Evolutionary conservation across 108 stramenopile genomes (phyloP).

Genomic region (Epipyxis sp.): DNA sequence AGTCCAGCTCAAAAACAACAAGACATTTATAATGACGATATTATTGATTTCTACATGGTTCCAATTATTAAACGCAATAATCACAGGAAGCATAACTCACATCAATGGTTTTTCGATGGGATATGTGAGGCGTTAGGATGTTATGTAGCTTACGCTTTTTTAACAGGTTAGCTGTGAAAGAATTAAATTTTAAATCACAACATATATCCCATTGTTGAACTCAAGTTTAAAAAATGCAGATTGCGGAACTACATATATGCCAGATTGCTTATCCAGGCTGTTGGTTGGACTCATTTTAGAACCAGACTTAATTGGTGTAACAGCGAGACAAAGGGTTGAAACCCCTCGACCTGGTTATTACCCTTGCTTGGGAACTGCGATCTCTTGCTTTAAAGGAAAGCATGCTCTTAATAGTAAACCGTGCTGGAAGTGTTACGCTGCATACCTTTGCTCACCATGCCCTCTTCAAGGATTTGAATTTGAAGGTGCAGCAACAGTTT

Average conservation of each 20-base stretch:
- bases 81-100: constrained; percentile 11
- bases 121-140: neutral
- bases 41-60: constrained; percentile 10
- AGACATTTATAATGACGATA: neutral
- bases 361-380: neutral
- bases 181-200: no score
- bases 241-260: neutral
- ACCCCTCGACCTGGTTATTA: neutral
- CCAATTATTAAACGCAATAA: constrained; percentile 7
- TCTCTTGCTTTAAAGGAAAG: neutral
- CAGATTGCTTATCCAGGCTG: neutral
- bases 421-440: constrained; percentile 18
- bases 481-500: neutral
- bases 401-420: neutral
- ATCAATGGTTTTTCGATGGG: constrained; percentile 26
- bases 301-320: constrained; percentile 16
- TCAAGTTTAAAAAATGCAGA: no score
- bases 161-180: no score
- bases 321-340: constrained; percentile 11
- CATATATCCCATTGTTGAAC: no score
- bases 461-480: constrained; percentile 25
- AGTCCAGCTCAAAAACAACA: neutral
- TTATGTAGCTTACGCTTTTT: neutral
- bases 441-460: neutral
- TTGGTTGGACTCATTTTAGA: neutral